Evolutionary conservation across 2,329 filamentous ascomycete species (phyloP), one percentile per base, ranked within the genome.

Genomic region (Cordyceps fumosorosea): DNA sequence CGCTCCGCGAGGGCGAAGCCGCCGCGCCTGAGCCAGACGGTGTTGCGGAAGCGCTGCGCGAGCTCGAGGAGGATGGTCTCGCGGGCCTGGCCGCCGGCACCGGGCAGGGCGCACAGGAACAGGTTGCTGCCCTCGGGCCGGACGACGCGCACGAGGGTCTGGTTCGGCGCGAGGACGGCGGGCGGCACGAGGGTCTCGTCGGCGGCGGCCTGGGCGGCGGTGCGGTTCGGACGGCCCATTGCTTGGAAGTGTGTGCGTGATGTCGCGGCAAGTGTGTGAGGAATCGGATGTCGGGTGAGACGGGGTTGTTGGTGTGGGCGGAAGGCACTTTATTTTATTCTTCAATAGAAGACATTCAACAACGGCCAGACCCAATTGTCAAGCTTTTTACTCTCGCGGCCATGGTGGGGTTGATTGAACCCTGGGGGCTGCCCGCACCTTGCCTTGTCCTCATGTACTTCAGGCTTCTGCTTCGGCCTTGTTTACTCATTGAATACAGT

Each of bases 1-100:
- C 79, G 69, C 67, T 98, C 90, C 16, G 96, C 82, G 12, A 98
- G 77, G 34, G 97, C 92, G 74, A 88, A 98, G 0, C 91, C 91
- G 34, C 92, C 90, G 20, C 91, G 87, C 75, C 90, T 93, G 73
- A 98, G 89, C 90, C 91, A 98, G 66, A 98, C 91, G 2, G 91
- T 95, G 66, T 91, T 95, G 64, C 93, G 89, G 73, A 98, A 97
- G 47, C 87, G 86, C 29, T 91, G 80, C 11, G 90, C 89, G 22
- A 99, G 84, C 78, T 97, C 92, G 24, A 92, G 88, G 20, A 96
- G 78, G 45, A 93, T 75, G 7, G 81, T 77, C 69, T 86, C 83
- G 63, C 84, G 82, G 68, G 6, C 32, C 3, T 81, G 81, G 26
- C 86, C 83, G 63, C 84, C 82, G 68, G 3, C 32, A 12, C 81